Evolutionary conservation across 1,284 basidiomycete genomes (phyloP), one percentile per base, ranked within the genome.

Genomic region (Fomitiporia mediterranea): DNA sequence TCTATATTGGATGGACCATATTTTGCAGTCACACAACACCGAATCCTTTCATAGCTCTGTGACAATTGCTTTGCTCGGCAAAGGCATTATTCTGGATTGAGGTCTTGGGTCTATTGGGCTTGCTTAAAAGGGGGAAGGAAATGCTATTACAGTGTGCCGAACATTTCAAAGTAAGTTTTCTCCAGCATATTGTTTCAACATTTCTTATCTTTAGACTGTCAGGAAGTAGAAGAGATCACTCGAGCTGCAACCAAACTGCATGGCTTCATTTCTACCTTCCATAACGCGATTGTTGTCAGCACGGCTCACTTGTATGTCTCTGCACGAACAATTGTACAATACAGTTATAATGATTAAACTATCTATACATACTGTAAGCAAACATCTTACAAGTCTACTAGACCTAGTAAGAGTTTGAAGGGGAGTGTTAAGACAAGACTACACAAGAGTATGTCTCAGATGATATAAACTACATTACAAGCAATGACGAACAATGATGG

Each of bases 241-340:
- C 32, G 6, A 46, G 27, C 25, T 6, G 23, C 44, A 15, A 6
- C 9, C 27, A 15, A 28, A 4, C 27, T 32, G 3, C 17, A 15
- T 6, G 11, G 11, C 19, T 46, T 35, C 32, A 17, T 50, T 37
- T 35, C 9, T 13, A 34, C 30, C 15, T 21, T 35, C 32, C 42
- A 43, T 13, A 11, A 43, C 19, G 42, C 42, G 17, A 19, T 50
- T 11, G 13, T n/a, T 11, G 19, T 7, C 4, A 50, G 48, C n/a
- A 30, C 37, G 8, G 32, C 48, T 9, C 48, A 50, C 30, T 2
- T 50, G 23, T 50, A 50, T n/a, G 21, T 50, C 7, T 50, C 48
- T 15, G 30, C 30, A 17, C 8, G 7, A 17, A 17, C 40, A 6
- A 8, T 43, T 34, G 13, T 34, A n/a, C n/a, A n/a, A n/a, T n/a